Evolutionary conservation across 257 asterid species (phyloP).

Genomic region (Eucommia ulmoides): DNA sequence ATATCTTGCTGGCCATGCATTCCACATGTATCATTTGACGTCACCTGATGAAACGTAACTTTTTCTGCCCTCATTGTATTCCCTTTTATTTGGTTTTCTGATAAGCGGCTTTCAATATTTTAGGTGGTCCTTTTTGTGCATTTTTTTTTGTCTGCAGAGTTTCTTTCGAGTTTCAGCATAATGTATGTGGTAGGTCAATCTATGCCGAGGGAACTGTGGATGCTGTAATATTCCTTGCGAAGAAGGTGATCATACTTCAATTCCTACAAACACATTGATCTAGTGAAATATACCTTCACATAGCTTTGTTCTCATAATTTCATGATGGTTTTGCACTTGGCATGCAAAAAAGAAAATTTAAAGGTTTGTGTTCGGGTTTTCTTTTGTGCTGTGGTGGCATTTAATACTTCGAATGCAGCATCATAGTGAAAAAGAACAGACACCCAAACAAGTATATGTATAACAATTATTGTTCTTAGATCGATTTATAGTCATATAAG

Average conservation of each 20-base stretch:
- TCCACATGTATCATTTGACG: constrained; percentile 78
- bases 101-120: constrained; percentile 4
- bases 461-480: not conserved
- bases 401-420: not conserved
- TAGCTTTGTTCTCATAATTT: not conserved
- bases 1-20: constrained; percentile 83
- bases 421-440: not conserved
- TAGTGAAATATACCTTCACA: too few relatives aligned
- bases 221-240: constrained; percentile 79
- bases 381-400: not conserved
- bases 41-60: constrained; percentile 84
- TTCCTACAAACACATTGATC: not conserved
- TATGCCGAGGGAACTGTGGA: constrained; percentile 97
- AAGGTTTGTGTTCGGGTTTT: not conserved
- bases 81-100: constrained; percentile 2
- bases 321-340: not conserved
- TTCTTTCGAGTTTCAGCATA: constrained; percentile 88
- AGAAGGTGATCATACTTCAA: constrained; percentile 41
- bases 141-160: constrained; percentile 63
- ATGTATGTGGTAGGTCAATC: constrained; percentile 95
- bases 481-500: not conserved
- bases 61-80: constrained; percentile 4
- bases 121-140: constrained; percentile 2
- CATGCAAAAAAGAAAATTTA: too few relatives aligned
- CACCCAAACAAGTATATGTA: not conserved